Percentiles rank a stretch among this genome's conserved stretches.
These are phyloP conservation scores for Boletus rex-veris DNA, from an alignment of 768 basidiomycete genomes.

Conservation along the genomic window DNA sequence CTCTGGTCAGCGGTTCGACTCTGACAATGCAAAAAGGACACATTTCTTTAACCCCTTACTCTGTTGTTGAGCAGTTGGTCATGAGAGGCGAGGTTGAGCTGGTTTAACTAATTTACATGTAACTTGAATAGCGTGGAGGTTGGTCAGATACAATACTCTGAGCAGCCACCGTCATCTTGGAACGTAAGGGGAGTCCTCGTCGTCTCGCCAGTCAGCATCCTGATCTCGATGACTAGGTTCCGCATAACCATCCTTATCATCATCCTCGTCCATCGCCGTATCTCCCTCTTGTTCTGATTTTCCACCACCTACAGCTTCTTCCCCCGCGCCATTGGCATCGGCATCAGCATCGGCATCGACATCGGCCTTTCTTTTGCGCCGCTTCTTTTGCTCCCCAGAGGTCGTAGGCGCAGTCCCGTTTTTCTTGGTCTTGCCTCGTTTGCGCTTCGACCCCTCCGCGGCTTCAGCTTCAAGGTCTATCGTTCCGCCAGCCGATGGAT, in stretches of 20 bases:
- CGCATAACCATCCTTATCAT: slow-evolving; percentile 39
- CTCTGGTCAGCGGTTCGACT: slow-evolving; percentile 53
- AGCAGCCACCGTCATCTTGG: slow-evolving; percentile 28
- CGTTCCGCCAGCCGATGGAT: slow-evolving; percentile 82
- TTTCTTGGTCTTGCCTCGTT: slow-evolving; percentile 52
- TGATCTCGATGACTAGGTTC: slow-evolving; percentile 41
- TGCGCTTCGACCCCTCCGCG: slow-evolving; percentile 53
- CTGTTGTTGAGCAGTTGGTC: slow-evolving; percentile 70
- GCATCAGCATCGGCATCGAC: slow-evolving; percentile 34
- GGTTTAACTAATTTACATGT: slow-evolving; percentile 44
- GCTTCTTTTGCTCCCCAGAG: slow-evolving; percentile 41
- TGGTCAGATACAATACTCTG: slow-evolving; percentile 6
- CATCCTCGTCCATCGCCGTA: slow-evolving; percentile 38
- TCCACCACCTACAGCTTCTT: slow-evolving; percentile 34
- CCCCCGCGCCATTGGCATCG: slow-evolving; percentile 33
- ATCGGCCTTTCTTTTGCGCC: slow-evolving; percentile 46
- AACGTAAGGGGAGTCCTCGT: slow-evolving; percentile 43
- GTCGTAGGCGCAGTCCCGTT: slow-evolving; percentile 34
- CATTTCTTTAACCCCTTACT: slow-evolving; percentile 77
- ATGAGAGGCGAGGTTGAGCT: slow-evolving; percentile 71
- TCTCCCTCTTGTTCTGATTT: slow-evolving; percentile 39
- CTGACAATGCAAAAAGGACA: slow-evolving; percentile 77
- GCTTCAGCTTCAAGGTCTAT: slow-evolving; percentile 66
- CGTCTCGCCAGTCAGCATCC: slow-evolving; percentile 41
- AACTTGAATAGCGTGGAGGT: slow-evolving; percentile 9